Conservation (phyloP, 2,329 filamentous ascomycete species). For the Trichoderma koningii region DNA sequence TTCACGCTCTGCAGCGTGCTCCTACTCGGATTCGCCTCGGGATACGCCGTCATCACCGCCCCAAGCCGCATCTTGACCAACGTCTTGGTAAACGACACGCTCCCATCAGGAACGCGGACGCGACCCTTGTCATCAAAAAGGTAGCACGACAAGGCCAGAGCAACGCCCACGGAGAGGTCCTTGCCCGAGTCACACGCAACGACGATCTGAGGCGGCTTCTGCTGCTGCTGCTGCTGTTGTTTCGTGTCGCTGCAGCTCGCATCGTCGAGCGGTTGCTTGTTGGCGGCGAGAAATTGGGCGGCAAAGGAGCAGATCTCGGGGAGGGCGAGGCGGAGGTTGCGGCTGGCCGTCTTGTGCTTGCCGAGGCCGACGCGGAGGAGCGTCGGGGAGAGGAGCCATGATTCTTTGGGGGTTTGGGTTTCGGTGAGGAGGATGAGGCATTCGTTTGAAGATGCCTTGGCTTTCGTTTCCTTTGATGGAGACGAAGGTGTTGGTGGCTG, state of each 20-base stretch:
- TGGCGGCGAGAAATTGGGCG: constrained; percentile 39
- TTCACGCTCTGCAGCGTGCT: constrained; percentile 90
- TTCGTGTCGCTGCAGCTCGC: no score
- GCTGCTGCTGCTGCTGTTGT: no score
- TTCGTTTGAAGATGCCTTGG: constrained; percentile 23
- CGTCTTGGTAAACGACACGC: constrained; percentile 64
- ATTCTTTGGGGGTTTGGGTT: constrained; percentile 48
- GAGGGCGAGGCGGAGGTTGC: constrained; percentile 75
- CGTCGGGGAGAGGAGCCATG: constrained; percentile 42
- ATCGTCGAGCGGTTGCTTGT: background rate
- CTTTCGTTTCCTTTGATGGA: no score
- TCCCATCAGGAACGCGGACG: constrained; percentile 33
- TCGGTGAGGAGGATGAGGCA: constrained; percentile 50
- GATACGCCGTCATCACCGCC: constrained; percentile 78
- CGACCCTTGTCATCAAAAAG: constrained; percentile 67
- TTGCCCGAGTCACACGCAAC: constrained; percentile 76
- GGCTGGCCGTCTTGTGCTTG: constrained; percentile 74
- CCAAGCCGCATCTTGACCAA: constrained; percentile 76
- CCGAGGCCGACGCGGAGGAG: constrained; percentile 64
- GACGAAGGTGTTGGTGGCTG: background rate
- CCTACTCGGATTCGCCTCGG: constrained; percentile 79
- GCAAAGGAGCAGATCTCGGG: constrained; percentile 62
- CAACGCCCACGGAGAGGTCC: constrained; percentile 77
- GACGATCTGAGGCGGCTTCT: constrained; percentile 43
- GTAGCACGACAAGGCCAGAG: constrained; percentile 74